Percentiles rank a stretch among this genome's conserved stretches.
These are phyloP conservation scores for Tulasnella sp. DNA, from an alignment of 768 basidiomycete species.

Conservation along the genomic window DNA sequence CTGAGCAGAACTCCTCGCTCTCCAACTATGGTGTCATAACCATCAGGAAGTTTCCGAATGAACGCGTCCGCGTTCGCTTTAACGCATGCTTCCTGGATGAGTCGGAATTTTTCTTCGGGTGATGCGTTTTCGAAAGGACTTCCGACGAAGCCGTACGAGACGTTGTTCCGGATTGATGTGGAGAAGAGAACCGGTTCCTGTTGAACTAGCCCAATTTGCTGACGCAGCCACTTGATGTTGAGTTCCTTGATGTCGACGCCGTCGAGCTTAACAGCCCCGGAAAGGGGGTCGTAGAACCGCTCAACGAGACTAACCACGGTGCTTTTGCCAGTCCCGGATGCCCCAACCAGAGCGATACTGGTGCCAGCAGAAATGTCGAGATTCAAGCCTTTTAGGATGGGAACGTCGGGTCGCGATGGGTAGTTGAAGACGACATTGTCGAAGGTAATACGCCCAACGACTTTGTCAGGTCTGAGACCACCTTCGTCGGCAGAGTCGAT, in stretches of 20 bases:
- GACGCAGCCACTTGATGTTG: conserved; percentile 47
- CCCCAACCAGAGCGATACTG: conserved; percentile 76
- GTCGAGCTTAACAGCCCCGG: conserved; percentile 71
- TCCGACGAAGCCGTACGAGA: conserved; percentile 54
- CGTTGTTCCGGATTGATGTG: conserved; percentile 50
- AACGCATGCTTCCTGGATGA: conserved; percentile 49
- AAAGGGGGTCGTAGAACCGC: conserved; percentile 82
- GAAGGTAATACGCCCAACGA: conserved; percentile 73
- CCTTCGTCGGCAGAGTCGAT: conserved; percentile 77
- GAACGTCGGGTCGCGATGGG: conserved; percentile 76
- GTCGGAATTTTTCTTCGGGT: conserved; percentile 52
- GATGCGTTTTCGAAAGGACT: conserved; percentile 45
- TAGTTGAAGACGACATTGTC: conserved; percentile 81
- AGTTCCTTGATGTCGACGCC: conserved; percentile 55
- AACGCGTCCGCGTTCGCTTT: conserved; percentile 54
- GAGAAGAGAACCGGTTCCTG: conserved; percentile 50
- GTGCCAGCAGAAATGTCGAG: conserved; percentile 74
- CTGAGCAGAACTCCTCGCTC: conserved; percentile 56
- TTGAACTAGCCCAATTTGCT: conserved; percentile 48
- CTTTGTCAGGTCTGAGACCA: conserved; percentile 69
- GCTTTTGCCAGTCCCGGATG: conserved; percentile 66
- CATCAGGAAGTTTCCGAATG: conserved; percentile 49
- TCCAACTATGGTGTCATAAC: conserved; percentile 52
- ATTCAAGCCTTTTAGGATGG: conserved; percentile 71
- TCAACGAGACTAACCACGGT: conserved; percentile 80